phyloP scores from a whole-genome alignment of 2,329 filamentous ascomycete genomes.

The Venturia asperata region DNA sequence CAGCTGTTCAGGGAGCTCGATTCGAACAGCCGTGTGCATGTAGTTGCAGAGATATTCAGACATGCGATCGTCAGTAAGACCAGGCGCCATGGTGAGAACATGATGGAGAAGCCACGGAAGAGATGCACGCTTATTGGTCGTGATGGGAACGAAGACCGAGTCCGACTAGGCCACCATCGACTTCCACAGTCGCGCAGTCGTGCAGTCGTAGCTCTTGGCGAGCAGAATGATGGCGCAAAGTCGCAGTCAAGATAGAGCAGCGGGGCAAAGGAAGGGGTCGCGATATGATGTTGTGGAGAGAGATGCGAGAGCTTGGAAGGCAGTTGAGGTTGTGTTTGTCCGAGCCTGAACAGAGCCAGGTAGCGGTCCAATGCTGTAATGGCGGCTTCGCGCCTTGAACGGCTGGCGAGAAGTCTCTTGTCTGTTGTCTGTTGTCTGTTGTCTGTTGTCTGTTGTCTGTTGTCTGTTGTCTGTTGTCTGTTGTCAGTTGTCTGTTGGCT shows the following conservation, averaged over 20 bases:
- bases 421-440: no score
- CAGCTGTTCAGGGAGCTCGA: slow-evolving; percentile 81
- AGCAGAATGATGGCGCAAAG: background rate
- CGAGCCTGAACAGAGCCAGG: background rate
- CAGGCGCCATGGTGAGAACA: slow-evolving; percentile 1
- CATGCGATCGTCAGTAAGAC: slow-evolving; percentile 25
- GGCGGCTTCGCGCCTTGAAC: background rate
- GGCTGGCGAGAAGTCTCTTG: no score
- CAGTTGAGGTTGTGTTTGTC: background rate
- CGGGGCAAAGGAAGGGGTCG: background rate
- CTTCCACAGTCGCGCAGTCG: background rate
- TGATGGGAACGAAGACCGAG: background rate
- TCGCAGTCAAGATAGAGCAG: background rate
- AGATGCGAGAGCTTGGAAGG: background rate
- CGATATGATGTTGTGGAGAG: background rate
- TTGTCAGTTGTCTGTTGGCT: background rate
- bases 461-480: no score
- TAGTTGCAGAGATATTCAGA: slow-evolving; percentile 39
- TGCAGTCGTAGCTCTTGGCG: background rate
- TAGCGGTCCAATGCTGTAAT: background rate
- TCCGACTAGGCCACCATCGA: background rate
- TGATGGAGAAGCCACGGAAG: background rate
- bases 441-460: no score
- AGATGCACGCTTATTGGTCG: slow-evolving; percentile 3
- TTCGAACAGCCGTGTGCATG: slow-evolving; percentile 61